Percentiles rank a stretch among this genome's conserved stretches.
These are phyloP conservation scores for Thelephora aurantiotincta DNA, from an alignment of 768 basidiomycete species.

Conservation along the genomic window DNA sequence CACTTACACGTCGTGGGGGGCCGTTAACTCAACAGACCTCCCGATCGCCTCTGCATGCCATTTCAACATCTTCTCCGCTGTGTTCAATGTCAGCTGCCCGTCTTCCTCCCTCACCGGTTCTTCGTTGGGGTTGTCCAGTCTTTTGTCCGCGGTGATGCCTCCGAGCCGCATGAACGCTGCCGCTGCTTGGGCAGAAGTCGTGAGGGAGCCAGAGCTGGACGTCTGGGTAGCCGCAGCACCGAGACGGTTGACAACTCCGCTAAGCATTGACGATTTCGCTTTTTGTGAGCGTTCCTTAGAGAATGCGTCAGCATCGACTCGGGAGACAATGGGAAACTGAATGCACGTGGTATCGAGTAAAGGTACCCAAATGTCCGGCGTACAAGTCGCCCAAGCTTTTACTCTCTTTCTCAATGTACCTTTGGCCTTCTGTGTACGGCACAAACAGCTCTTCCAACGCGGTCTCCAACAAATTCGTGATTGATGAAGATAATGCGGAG, in stretches of 20 bases:
- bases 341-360: conserved; percentile 83
- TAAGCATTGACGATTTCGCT: conserved; percentile 68
- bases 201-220: conserved; percentile 39
- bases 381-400: conserved; percentile 74
- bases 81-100: conserved; percentile 58
- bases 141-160: conserved; percentile 42
- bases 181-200: conserved; percentile 73
- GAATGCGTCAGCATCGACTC: conserved; percentile 2
- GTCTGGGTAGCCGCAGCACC: conserved; percentile 62
- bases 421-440: conserved; percentile 80
- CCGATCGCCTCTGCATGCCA: conserved; percentile 99
- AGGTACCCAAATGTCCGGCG: conserved; percentile 50
- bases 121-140: conserved; percentile 39
- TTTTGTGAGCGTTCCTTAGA: conserved; percentile 43
- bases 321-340: neutral
- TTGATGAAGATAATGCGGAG: conserved; percentile 38
- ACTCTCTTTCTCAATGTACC: conserved; percentile 87
- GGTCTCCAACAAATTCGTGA: conserved; percentile 81
- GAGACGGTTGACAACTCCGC: conserved; percentile 84
- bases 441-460: conserved; percentile 95
- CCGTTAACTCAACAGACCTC: conserved; percentile 80
- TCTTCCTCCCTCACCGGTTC: conserved; percentile 72
- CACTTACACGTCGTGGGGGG: conserved; percentile 72
- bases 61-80: conserved; percentile 82
- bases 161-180: conserved; percentile 85